Base-by-base conservation (phyloP, 164 flowering plant genomes). In the Warburgia ugandensis region DNA sequence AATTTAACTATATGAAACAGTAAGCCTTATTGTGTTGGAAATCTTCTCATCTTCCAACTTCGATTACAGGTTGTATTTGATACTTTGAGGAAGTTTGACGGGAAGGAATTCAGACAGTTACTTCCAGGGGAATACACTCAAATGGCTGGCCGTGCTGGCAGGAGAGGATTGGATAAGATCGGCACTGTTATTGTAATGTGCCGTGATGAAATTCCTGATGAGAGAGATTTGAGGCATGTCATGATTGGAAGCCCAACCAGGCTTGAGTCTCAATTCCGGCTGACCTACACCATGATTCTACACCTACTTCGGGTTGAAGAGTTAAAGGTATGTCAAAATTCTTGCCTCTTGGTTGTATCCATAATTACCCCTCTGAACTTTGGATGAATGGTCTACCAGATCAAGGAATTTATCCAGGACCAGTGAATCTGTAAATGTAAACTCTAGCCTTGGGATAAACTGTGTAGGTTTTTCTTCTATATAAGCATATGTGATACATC, bases 141-240 rank as follows among this genome's bases (percentile, higher is more conserved):
- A 76, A 92, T 92, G 99, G 97, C 99, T 50, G 99, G 99, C 4
- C 97, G 99, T 70, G 97, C 97, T 56, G 99, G 99, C 46, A 75
- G 99, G 71, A 80, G 99, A 75, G 97, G 97, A 51, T 83, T 88
- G 48, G 99, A 92, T 68, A 81, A 80, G 68, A 81, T 80, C 69
- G 99, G 99, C 47, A 92, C 95, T 4, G 97, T 92, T 49, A 58
- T 86, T 58, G 74, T 83, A 17, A 72, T 92, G 81, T 92, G 97
- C 45, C 89, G 97, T 60, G 97, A 92, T 77, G 99, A 86, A 56
- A 74, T 89, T 47, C 90, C 87, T 14, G 90, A 73, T 16, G 99
- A 88, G 74, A 70, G 64, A 11, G 95, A 84, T 73, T 62, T 92
- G 69, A 82, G 68, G 42, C 74, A 63, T 62, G 77, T 86, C 32